Conservation (phyloP, 306 rosid species). For the Malus fusca region DNA sequence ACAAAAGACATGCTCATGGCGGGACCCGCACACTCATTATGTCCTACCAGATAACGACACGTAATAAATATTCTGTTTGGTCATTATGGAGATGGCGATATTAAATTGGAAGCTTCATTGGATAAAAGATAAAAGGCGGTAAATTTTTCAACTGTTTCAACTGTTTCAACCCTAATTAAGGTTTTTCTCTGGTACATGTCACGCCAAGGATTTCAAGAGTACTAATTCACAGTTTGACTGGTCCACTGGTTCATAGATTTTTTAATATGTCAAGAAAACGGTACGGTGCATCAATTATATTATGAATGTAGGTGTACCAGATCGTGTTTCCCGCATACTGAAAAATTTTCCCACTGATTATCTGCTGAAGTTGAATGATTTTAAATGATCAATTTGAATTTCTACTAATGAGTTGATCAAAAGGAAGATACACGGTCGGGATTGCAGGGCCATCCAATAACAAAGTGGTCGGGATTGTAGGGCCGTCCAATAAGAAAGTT, state of each 20-base stretch:
- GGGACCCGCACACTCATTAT: background rate
- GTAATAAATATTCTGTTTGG: background rate
- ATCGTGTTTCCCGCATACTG: accelerated
- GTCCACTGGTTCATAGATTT: background rate
- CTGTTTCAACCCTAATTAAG: background rate
- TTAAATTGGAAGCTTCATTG: background rate
- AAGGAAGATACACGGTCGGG: too few species aligned
- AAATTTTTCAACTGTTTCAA: too few species aligned
- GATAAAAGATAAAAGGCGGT: background rate
- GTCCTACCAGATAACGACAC: background rate
- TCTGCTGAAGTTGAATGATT: background rate
- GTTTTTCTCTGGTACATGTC: background rate
- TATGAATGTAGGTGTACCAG: too few species aligned
- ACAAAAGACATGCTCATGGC: background rate
- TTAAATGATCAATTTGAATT: too few species aligned
- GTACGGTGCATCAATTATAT: accelerated
- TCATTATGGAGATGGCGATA: background rate
- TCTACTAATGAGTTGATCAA: too few species aligned
- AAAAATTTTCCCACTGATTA: background rate
- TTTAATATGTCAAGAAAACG: too few species aligned
- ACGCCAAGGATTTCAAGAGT: background rate
- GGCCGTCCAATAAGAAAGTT: too few species aligned
- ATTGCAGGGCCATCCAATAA: too few species aligned
- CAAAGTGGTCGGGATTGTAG: too few species aligned
- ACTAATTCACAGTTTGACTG: background rate